Conservation (phyloP, 331 rosid genomes). For the Phaseolus coccineus region DNA sequence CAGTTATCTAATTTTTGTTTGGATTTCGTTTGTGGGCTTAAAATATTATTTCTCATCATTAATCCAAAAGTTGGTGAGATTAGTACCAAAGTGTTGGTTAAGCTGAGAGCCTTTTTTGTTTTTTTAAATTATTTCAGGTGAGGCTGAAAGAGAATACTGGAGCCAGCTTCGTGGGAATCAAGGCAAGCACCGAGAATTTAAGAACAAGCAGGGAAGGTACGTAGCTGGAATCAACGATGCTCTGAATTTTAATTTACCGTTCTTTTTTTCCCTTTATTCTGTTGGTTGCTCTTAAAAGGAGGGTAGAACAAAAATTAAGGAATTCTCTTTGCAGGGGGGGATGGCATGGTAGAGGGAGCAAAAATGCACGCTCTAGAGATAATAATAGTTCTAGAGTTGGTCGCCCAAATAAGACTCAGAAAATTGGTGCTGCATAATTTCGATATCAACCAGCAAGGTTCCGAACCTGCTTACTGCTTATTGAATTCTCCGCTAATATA, state of each 20-base stretch:
- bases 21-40: neutral
- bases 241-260: neutral
- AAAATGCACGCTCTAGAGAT: conserved; percentile 68
- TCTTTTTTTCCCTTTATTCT: neutral
- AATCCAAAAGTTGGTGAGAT: neutral
- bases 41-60: neutral
- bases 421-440: conserved; percentile 51
- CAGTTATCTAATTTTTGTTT: neutral
- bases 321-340: conserved; percentile 68
- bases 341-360: conserved; percentile 70
- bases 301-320: neutral
- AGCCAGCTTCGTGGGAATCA: conserved; percentile 68
- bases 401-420: conserved; percentile 73
- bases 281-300: neutral
- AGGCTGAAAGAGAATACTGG: conserved; percentile 92
- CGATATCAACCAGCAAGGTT: neutral
- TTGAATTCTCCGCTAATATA: conserved; percentile 21
- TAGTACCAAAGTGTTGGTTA: conserved; percentile 7
- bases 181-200: conserved; percentile 59
- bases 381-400: conserved; percentile 43
- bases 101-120: conserved; percentile 12
- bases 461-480: neutral
- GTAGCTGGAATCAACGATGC: conserved; percentile 1
- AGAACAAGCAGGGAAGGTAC: conserved; percentile 77
- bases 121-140: conserved; percentile 63